Evolutionary conservation across 2,329 filamentous ascomycete species (phyloP).

Genomic region (Fusarium mundagurra): DNA sequence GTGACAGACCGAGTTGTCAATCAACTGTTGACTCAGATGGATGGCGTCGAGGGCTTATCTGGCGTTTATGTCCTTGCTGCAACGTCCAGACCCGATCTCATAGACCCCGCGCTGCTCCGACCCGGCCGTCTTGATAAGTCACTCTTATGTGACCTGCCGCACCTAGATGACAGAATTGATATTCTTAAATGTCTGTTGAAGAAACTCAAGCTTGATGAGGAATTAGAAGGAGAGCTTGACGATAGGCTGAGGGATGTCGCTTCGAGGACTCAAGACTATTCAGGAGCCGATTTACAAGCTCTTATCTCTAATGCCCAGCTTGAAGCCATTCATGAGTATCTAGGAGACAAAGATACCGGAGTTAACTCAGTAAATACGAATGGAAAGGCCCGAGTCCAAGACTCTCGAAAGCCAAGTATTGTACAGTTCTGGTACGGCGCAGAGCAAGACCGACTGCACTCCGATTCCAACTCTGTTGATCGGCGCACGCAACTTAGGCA

Average conservation of each 20-base stretch:
- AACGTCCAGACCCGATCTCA: slow-evolving; percentile 90
- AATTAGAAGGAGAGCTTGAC: background rate
- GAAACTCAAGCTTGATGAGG: background rate
- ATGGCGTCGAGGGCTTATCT: slow-evolving; percentile 92
- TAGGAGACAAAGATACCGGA: background rate
- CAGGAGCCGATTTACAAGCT: background rate
- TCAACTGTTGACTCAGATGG: slow-evolving; percentile 98
- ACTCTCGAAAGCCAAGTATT: background rate
- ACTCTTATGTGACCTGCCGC: slow-evolving; percentile 89
- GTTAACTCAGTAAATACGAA: background rate
- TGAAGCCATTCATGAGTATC: background rate
- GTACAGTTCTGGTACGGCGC: background rate
- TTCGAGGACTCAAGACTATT: background rate
- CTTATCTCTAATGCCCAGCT: background rate
- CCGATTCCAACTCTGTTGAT: too few relatives aligned
- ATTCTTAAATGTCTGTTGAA: slow-evolving; percentile 59
- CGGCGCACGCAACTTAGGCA: background rate
- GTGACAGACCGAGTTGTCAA: slow-evolving; percentile 98
- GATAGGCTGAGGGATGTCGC: background rate
- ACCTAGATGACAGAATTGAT: slow-evolving; percentile 81
- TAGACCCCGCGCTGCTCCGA: slow-evolving; percentile 90
- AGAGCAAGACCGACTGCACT: background rate
- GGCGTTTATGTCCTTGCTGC: slow-evolving; percentile 97
- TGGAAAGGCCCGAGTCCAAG: background rate
- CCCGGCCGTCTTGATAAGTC: slow-evolving; percentile 95